A percentile compares a stretch with the other conserved stretches of the same genome.
phyloP scores from a whole-genome alignment of 148 eudicot genomes.

The Spergularia marina region DNA sequence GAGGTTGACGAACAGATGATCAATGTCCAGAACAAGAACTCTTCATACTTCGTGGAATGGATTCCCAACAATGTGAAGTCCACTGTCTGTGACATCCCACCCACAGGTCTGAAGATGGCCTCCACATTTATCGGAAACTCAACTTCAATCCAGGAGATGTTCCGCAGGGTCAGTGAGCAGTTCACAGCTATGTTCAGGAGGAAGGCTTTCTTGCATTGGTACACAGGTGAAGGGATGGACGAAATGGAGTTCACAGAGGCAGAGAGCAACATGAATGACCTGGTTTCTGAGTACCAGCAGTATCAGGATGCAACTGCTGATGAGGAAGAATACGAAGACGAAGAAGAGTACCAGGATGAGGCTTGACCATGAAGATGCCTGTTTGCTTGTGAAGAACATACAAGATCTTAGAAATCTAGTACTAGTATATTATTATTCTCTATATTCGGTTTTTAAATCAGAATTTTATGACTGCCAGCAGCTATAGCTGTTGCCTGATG shows the following conservation, averaged over 20 bases:
- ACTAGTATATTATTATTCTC: conserved; percentile 18
- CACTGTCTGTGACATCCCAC: conserved; percentile 63
- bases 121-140: conserved; percentile 62
- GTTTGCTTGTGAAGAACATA: conserved; percentile 41
- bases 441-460: conserved; percentile 11
- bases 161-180: conserved; percentile 53
- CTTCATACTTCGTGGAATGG: conserved; percentile 72
- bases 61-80: conserved; percentile 73
- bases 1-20: conserved; percentile 69
- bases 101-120: conserved; percentile 54
- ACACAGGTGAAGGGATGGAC: conserved; percentile 55
- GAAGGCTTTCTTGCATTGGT: conserved; percentile 69
- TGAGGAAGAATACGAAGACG: conserved; percentile 21
- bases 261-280: conserved; percentile 58
- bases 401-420: conserved; percentile 30
- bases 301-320: conserved; percentile 45
- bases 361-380: conserved; percentile 26
- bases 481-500: background rate
- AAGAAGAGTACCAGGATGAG: conserved; percentile 22
- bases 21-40: conserved; percentile 65
- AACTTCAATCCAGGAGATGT: conserved; percentile 59
- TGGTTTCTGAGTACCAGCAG: conserved; percentile 58
- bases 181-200: conserved; percentile 59
- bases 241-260: conserved; percentile 61
- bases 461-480: background rate